These are phyloP conservation scores for barley (Hordeum vulgare) DNA, from an alignment of 176 grass and related monocot genomes.

Conservation along the genomic window DNA sequence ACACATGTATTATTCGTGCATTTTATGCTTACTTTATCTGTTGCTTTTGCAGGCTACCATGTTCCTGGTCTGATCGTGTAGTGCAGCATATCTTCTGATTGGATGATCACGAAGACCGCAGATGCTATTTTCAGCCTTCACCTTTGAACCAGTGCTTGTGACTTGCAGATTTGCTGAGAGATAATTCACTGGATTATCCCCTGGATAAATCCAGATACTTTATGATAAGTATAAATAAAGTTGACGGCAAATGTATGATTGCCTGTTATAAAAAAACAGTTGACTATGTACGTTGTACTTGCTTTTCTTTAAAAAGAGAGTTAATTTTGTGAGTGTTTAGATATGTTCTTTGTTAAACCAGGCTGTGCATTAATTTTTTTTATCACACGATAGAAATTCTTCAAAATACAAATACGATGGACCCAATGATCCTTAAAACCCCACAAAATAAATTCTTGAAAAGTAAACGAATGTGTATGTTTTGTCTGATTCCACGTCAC, in stretches of 20 bases:
- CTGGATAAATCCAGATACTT: neutral
- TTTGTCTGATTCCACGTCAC: too few species aligned
- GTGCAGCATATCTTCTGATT: neutral
- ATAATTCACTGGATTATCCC: neutral
- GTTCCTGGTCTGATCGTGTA: constrained; percentile 12
- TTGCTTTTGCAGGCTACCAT: constrained; percentile 18
- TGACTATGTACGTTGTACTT: neutral
- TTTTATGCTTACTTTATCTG: neutral
- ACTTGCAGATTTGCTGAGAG: neutral
- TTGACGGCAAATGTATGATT: neutral
- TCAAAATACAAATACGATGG: too few species aligned
- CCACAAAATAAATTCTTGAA: too few species aligned
- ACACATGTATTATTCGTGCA: neutral
- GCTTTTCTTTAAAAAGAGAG: neutral
- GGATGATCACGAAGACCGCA: neutral
- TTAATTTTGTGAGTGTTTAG: neutral
- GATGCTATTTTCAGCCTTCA: neutral
- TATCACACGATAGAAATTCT: neutral
- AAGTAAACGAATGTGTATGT: too few species aligned
- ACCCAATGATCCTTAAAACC: too few species aligned
- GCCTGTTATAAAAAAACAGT: neutral
- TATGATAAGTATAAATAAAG: neutral
- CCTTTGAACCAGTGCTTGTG: neutral
- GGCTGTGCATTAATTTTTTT: neutral
- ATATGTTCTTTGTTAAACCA: neutral